Base-by-base conservation (phyloP, 139 green algal genomes). In the Asterochloris sp. region DNA sequence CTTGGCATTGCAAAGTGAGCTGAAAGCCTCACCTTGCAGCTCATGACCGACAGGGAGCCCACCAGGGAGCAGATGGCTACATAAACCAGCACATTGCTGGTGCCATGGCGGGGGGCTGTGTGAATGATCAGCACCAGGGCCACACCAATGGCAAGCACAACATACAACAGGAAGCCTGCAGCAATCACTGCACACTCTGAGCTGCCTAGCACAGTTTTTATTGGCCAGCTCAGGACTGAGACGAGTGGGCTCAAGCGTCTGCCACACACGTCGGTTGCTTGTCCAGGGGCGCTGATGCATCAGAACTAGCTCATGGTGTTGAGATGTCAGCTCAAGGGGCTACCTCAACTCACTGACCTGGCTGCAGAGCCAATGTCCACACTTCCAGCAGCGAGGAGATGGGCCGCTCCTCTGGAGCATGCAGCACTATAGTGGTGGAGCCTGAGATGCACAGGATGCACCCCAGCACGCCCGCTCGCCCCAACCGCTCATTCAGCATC, bases 21-120 rank as follows among this genome's bases (percentile, higher is more conserved):
- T 54, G 38, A 6, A 69, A 14, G 29, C 10, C 77, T 13, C 67
- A 94, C 92, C 91, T 99, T 99, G 90, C 94, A 97, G 88, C 93
- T 97, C 88, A 98, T 96, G 19, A 99, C 96, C 4, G 93, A 95
- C 66, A 99, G 87, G 0, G 92, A 97, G 13, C 96, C 96, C 9
- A 98, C 87, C 27, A 98, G 82, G 29, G 93, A 98, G 91, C 96
- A 99, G 71, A 99, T 99, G 74, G 78, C 92, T 11, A 99, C 85
- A 87, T 98, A 98, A 13, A 99, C 94, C 47, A 99, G 91, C 13
- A 99, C 91, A 77, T 95, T 93, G 69, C 79, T 91, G 63, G 85
- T 84, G 29, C 95, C 94, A 75, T 94, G 86, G 76, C 89, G 85
- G 0, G 91, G 89, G 10, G 88, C 84, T 12, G 96, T 86, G 14